phyloP scores from a whole-genome alignment of 1,139 yeast genomes.

The Arxiozyma heterogenica region DNA sequence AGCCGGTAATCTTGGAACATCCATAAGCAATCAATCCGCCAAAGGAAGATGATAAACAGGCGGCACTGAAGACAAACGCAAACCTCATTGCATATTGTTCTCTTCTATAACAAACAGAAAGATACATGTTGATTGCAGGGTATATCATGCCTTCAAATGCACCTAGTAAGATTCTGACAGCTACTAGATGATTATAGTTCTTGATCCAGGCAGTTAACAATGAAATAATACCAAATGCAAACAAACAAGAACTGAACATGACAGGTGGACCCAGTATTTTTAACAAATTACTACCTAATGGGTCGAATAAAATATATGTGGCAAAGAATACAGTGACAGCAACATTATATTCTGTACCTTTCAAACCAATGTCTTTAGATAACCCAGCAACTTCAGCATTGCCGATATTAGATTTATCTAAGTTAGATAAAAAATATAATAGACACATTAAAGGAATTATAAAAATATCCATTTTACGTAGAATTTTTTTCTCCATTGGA shows the following conservation, averaged over 20 bases:
- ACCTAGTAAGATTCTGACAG: constrained; percentile 42
- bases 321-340: constrained; percentile 47
- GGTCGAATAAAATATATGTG: constrained; percentile 48
- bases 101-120: constrained; percentile 36
- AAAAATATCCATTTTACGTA: constrained; percentile 42
- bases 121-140: constrained; percentile 36
- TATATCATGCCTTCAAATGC: constrained; percentile 50
- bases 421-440: constrained; percentile 46
- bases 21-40: constrained; percentile 42
- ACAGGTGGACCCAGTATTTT: constrained; percentile 31
- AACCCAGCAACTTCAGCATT: constrained; percentile 52
- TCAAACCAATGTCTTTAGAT: constrained; percentile 40
- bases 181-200: constrained; percentile 38
- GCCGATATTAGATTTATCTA: constrained; percentile 54
- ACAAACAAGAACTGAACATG: constrained; percentile 28
- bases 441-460: constrained; percentile 46
- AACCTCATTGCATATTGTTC: constrained; percentile 38
- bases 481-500: constrained; percentile 35
- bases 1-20: constrained; percentile 33
- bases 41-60: constrained; percentile 40
- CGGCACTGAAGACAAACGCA: constrained; percentile 36
- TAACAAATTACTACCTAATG: constrained; percentile 40
- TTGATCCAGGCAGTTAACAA: constrained; percentile 41
- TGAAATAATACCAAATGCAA: constrained; percentile 44
- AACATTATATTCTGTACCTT: constrained; percentile 43